Evolutionary conservation across 1,284 basidiomycete genomes (phyloP).

Genomic region (Boletus holoroseus): DNA sequence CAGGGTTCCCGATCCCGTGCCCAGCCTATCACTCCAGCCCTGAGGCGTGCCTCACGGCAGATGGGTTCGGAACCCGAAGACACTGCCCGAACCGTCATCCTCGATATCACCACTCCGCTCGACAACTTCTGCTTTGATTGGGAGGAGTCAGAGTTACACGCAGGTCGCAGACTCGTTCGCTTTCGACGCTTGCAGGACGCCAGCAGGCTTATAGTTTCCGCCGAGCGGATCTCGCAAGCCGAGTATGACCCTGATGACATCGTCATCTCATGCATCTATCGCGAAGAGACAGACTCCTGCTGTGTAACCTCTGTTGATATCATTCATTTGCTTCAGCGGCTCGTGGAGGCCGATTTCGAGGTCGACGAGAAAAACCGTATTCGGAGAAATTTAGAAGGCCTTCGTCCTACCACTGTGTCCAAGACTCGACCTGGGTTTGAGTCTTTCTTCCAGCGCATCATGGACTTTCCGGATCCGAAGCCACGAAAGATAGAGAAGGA

Average conservation of each 20-base stretch:
- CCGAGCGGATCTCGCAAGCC: conserved; percentile 54
- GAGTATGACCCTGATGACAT: conserved; percentile 53
- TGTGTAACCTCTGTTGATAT: conserved; percentile 94
- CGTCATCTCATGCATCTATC: conserved; percentile 87
- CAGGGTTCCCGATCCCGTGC: conserved; percentile 10
- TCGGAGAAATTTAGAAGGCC: conserved; percentile 87
- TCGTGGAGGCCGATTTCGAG: conserved; percentile 79
- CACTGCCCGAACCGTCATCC: conserved; percentile 46
- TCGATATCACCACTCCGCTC: conserved; percentile 54
- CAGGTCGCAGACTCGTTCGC: conserved; percentile 65
- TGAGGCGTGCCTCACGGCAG: conserved; percentile 28
- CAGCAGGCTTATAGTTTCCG: conserved; percentile 57
- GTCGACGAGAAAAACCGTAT: conserved; percentile 98
- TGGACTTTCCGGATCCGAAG: conserved; percentile 92
- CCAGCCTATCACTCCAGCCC: conserved; percentile 11
- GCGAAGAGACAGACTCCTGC: conserved; percentile 71
- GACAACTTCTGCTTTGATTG: conserved; percentile 50
- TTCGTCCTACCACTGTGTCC: conserved; percentile 85
- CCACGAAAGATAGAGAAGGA: conserved; percentile 98
- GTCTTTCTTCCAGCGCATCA: conserved; percentile 88
- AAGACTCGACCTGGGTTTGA: conserved; percentile 80
- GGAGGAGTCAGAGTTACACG: conserved; percentile 51
- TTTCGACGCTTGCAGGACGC: conserved; percentile 62
- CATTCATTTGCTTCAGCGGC: conserved; percentile 86
- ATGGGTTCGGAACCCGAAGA: conserved; percentile 27